Percentiles rank a stretch among this genome's conserved stretches.
Conservation (phyloP, 1,284 basidiomycete genomes). For the Puccinia polysora region DNA sequence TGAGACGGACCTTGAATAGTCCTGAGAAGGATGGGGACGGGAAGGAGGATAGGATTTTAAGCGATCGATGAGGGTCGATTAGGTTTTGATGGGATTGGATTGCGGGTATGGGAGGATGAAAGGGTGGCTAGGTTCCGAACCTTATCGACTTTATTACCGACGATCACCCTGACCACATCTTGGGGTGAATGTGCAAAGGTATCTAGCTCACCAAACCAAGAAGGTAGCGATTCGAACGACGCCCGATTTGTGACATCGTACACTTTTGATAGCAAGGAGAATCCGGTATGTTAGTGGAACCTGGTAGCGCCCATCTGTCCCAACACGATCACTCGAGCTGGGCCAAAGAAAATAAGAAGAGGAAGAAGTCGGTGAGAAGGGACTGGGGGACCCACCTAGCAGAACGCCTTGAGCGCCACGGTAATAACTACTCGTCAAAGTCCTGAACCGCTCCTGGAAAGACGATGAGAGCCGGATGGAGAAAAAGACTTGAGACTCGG, state of each 20-base stretch:
- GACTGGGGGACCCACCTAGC: slow-evolving; percentile 60
- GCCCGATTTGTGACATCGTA: slow-evolving; percentile 89
- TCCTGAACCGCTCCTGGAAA: slow-evolving; percentile 58
- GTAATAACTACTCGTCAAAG: slow-evolving; percentile 86
- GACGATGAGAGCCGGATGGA: neutral
- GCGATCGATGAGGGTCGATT: slow-evolving; percentile 8
- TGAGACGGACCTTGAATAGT: slow-evolving; percentile 79
- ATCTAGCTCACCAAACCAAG: slow-evolving; percentile 91
- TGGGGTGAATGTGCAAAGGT: slow-evolving; percentile 69
- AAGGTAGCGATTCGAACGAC: slow-evolving; percentile 83
- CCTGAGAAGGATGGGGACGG: slow-evolving; percentile 56
- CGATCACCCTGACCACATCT: slow-evolving; percentile 88
- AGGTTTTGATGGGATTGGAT: too few species aligned
- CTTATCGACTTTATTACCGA: slow-evolving; percentile 92
- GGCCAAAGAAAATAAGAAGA: neutral
- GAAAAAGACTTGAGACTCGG: neutral
- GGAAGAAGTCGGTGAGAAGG: slow-evolving; percentile 9
- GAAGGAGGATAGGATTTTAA: slow-evolving; percentile 1
- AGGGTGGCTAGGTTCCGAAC: slow-evolving; percentile 57
- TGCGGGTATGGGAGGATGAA: too few species aligned
- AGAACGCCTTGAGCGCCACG: slow-evolving; percentile 90
- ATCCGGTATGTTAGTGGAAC: too few species aligned
- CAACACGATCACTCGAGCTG: too few species aligned
- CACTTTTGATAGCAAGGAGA: slow-evolving; percentile 59
- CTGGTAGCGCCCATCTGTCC: too few species aligned